Base-by-base conservation (phyloP, 2,329 filamentous ascomycete species). In the Pseudogymnoascus sp. region DNA sequence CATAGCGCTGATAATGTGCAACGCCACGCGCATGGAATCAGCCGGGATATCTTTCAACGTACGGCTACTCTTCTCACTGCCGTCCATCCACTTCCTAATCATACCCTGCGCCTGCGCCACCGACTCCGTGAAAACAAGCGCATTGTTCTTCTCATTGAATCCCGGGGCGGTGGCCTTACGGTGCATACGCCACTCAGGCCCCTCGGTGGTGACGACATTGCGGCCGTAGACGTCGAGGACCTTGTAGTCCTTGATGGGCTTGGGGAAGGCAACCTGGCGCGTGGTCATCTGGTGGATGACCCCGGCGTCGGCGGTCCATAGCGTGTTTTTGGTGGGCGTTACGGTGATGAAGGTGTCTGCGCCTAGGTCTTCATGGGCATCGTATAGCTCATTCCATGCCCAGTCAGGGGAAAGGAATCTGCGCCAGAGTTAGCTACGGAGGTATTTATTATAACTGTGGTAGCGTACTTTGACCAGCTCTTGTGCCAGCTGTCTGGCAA, bases 61-160 rank as follows among this genome's bases (percentile, higher is more conserved):
- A 40, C 71, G 73, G 63, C 77, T 77, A 5, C 69, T 74, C 60
- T 70, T 65, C 2, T 73, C 74, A 35, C 76, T 71, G 4, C 72
- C 68, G 0, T 75, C 77, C 4, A 81, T 74, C 84, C 86, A 89
- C 57, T 78, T 77, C 36, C 74, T 71, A 31, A 89, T 68, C 81
- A 90, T 81, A 10, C 80, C 79, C 64, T 81, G 75, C 0, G 87
- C 82, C 74, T 92, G 88, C 62, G 78, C 74, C 61, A 88, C 76
- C 1, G 81, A 79, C 70, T 89, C 85, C 7, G 74, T 75, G 72
- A 86, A 90, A 1, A 89, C 84, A 26, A 89, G 71, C 11, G 80
- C 78, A 62, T 89, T 86, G 71, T 90, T 92, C 74, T 81, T 85
- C 75, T 93, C 89, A 62, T 87, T 90, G 73, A 93, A 92, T 3